A percentile compares a stretch with the other conserved stretches of the same genome.
These are phyloP conservation scores for Ogataea minuta DNA, from an alignment of 805 yeast species.

Conservation along the genomic window DNA sequence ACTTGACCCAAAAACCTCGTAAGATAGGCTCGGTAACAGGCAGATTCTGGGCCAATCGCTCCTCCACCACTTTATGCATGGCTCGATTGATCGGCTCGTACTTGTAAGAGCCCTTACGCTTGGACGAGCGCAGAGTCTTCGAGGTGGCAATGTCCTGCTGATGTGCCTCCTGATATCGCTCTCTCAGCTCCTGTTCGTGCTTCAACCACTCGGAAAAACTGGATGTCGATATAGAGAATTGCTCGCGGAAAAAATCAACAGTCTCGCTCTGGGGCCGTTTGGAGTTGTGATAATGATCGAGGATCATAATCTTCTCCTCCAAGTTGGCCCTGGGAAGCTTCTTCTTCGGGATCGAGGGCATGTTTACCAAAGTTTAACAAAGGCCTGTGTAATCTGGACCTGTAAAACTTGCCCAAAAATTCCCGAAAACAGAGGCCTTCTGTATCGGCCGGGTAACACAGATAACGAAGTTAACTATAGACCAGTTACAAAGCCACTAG, in stretches of 20 bases:
- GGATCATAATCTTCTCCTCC: constrained; percentile 55
- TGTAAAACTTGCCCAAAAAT: neutral
- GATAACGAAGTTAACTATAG: constrained; percentile 12
- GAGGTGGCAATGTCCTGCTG: constrained; percentile 24
- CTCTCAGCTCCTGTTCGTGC: constrained; percentile 49
- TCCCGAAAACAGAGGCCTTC: constrained; percentile 10
- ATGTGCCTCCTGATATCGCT: constrained; percentile 39
- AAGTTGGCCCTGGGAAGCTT: constrained; percentile 51
- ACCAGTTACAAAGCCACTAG: constrained; percentile 25
- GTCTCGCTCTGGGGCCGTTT: constrained; percentile 56
- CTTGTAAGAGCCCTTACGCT: constrained; percentile 50
- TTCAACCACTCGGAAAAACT: constrained; percentile 62
- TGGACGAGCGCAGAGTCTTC: constrained; percentile 29
- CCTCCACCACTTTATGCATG: constrained; percentile 54
- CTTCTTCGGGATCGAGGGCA: constrained; percentile 10
- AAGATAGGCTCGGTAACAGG: constrained; percentile 55
- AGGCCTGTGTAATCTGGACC: constrained; percentile 8
- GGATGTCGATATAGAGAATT: constrained; percentile 56
- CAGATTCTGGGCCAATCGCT: constrained; percentile 40
- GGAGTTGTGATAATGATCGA: constrained; percentile 48
- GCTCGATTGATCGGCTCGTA: constrained; percentile 58
- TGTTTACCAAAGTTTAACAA: neutral
- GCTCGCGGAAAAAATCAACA: constrained; percentile 49
- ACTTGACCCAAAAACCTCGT: constrained; percentile 54
- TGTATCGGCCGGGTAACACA: constrained; percentile 13